Base-by-base conservation (phyloP, 2,329 filamentous ascomycete species). In the Sarocladium brachiariae region DNA sequence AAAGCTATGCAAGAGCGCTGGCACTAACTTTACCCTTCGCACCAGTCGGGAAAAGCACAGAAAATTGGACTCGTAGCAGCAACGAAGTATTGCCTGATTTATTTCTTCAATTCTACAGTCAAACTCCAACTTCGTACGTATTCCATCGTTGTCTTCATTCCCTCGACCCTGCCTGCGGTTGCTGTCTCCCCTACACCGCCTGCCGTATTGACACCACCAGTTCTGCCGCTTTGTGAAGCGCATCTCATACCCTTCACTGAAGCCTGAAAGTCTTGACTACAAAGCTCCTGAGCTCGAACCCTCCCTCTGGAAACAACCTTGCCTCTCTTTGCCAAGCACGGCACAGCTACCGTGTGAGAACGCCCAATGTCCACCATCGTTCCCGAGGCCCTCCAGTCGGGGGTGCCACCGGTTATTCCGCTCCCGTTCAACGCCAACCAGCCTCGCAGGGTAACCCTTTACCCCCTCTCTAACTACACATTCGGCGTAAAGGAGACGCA, bases 401-500 rank as follows among this genome's bases (percentile, higher is more conserved):
- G 83, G 51, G 80, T 85, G 56, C 84, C 86, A 69, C 90, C 92
- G 21, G 83, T 84, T 55, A 78, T 89, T 50, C 90, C 91, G 23
- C 83, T 88, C 55, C 72, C 83, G 58, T 99, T 99, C 78, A 88
- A 91, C 65, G 84, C 81, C 49, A 90, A 92, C 66, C 93, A 99
- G 69, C 89, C 92, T 30, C 74, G 84, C 59, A 93, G 90, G 2
- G 91, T 99, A 63, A 87, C 88, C 50, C 81, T 99, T 23, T 97
- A 91, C 65, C 93, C 93, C 30, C 80, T 99, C 46, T 96, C 90
- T 58, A 99, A 97, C 77, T 99, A 99, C 76, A 97, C 93, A 21
- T 97, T 99, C 63, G 92, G 92, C 55, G 95, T 95, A 54, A 99
- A 99, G 71, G 93, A 97, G 74, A 95, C 88, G 19, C 93, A 99